phyloP scores from a whole-genome alignment of 768 basidiomycete genomes.

The Leccinum longicurvipes region DNA sequence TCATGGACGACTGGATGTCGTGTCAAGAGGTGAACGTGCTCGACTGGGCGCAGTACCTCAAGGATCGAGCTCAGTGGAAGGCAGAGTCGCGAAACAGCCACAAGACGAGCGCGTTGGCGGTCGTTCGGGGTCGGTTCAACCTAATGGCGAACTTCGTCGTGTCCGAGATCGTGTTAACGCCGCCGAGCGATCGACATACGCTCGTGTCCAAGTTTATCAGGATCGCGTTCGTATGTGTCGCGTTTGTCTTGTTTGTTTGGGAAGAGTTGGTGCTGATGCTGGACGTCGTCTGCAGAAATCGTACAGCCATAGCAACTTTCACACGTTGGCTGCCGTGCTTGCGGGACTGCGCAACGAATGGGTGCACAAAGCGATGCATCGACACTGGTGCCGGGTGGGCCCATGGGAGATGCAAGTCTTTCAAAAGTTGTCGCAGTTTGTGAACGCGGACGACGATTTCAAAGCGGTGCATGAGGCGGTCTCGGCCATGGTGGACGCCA shows the following conservation, averaged over 20 bases:
- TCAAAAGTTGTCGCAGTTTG: slow-evolving; percentile 66
- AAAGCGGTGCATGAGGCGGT: slow-evolving; percentile 67
- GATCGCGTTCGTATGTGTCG: slow-evolving; percentile 71
- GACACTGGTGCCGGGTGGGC: slow-evolving; percentile 63
- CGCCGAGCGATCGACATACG: slow-evolving; percentile 56
- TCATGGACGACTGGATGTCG: slow-evolving; percentile 66
- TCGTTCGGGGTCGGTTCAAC: slow-evolving; percentile 80
- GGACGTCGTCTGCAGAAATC: slow-evolving; percentile 57
- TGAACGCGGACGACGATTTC: slow-evolving; percentile 65
- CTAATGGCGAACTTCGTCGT: slow-evolving; percentile 76
- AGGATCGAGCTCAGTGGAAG: slow-evolving; percentile 69
- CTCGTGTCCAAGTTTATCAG: slow-evolving; percentile 80
- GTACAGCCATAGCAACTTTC: slow-evolving; percentile 73
- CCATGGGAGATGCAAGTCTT: slow-evolving; percentile 72
- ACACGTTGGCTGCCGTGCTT: slow-evolving; percentile 76
- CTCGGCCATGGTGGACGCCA: slow-evolving; percentile 61
- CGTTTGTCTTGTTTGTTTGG: background rate
- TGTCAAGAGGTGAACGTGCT: slow-evolving; percentile 62
- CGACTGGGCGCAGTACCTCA: slow-evolving; percentile 82
- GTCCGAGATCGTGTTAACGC: slow-evolving; percentile 78
- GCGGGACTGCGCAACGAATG: slow-evolving; percentile 68
- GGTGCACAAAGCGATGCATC: slow-evolving; percentile 65
- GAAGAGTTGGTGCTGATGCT: background rate
- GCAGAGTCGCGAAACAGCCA: slow-evolving; percentile 52
- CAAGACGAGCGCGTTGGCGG: slow-evolving; percentile 70